Conservation (phyloP, 805 yeast species). For the Brettanomyces bruxellensis region DNA sequence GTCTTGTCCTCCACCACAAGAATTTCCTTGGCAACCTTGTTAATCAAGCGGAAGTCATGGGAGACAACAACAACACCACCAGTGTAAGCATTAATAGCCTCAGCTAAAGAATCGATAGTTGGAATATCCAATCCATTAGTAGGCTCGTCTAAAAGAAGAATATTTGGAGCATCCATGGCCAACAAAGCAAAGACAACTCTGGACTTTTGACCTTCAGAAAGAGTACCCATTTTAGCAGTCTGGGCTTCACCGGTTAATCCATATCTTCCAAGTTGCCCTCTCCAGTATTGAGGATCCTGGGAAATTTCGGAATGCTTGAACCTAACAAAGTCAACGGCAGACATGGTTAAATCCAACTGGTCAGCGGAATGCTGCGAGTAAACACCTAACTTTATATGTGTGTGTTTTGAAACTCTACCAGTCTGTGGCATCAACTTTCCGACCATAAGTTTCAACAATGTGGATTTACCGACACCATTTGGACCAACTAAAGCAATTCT, state of each 20-base stretch:
- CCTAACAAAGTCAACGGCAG: slow-evolving; percentile 94
- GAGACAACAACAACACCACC: slow-evolving; percentile 99
- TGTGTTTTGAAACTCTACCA: slow-evolving; percentile 95
- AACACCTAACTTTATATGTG: slow-evolving; percentile 96
- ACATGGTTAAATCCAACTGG: slow-evolving; percentile 91
- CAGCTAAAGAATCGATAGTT: slow-evolving; percentile 95
- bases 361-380: slow-evolving; percentile 99
- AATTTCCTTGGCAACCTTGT: slow-evolving; percentile 95
- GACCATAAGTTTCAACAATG: slow-evolving; percentile 92
- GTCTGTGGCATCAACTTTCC: slow-evolving; percentile 83
- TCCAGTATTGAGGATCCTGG: slow-evolving; percentile 98
- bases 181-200: slow-evolving; percentile 95
- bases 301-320: slow-evolving; percentile 84
- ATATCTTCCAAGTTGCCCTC: slow-evolving; percentile 95
- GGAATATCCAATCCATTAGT: slow-evolving; percentile 98
- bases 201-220: slow-evolving; percentile 98
- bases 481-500: slow-evolving; percentile 98
- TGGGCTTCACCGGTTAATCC: slow-evolving; percentile 99
- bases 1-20: slow-evolving; percentile 93
- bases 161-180: slow-evolving; percentile 93
- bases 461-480: slow-evolving; percentile 98
- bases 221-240: slow-evolving; percentile 96
- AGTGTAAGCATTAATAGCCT: slow-evolving; percentile 85
- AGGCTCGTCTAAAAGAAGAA: slow-evolving; percentile 95
- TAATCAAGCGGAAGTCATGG: slow-evolving; percentile 96